Conservation (phyloP, 345 rosid genomes). For the Syzygium grande region DNA sequence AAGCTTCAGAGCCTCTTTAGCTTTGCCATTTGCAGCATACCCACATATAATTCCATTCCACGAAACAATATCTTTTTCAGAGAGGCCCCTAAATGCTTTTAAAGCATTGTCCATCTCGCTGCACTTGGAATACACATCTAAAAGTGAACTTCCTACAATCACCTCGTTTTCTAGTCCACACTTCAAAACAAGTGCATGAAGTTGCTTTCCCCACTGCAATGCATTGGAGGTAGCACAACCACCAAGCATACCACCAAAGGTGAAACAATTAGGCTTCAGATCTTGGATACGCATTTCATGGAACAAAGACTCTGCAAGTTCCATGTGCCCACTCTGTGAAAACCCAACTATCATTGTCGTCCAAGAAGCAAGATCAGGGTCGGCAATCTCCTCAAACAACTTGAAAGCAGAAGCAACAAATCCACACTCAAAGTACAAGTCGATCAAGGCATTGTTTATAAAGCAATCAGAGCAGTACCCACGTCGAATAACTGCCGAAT, state of each 20-base stretch:
- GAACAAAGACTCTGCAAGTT: slow-evolving; percentile 28
- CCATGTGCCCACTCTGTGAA: slow-evolving; percentile 27
- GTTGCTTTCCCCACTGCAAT: slow-evolving; percentile 24
- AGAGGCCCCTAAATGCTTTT: slow-evolving; percentile 19
- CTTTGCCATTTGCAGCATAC: slow-evolving; percentile 29
- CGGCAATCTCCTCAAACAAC: slow-evolving; percentile 16
- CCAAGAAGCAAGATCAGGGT: slow-evolving; percentile 24
- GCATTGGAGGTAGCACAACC: slow-evolving; percentile 23
- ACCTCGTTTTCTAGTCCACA: slow-evolving; percentile 12
- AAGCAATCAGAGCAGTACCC: slow-evolving; percentile 16
- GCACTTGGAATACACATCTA: slow-evolving; percentile 26
- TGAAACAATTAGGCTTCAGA: slow-evolving; percentile 22
- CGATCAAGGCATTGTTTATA: slow-evolving; percentile 25
- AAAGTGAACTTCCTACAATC: slow-evolving; percentile 28
- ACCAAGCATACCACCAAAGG: slow-evolving; percentile 29
- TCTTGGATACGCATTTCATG: slow-evolving; percentile 21
- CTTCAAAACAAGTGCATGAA: slow-evolving; percentile 17
- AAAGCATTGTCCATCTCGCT: slow-evolving; percentile 4
- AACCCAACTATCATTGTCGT: slow-evolving; percentile 31
- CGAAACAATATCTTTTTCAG: slow-evolving; percentile 26
- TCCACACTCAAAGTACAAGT: slow-evolving; percentile 26
- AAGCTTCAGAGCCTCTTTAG: slow-evolving; percentile 17
- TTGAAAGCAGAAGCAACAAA: slow-evolving; percentile 15
- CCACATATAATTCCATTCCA: slow-evolving; percentile 43
- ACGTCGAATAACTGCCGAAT: slow-evolving; percentile 19